These are phyloP conservation scores for Trichosporon faecale DNA, from an alignment of 1,284 basidiomycete genomes.

Conservation along the genomic window DNA sequence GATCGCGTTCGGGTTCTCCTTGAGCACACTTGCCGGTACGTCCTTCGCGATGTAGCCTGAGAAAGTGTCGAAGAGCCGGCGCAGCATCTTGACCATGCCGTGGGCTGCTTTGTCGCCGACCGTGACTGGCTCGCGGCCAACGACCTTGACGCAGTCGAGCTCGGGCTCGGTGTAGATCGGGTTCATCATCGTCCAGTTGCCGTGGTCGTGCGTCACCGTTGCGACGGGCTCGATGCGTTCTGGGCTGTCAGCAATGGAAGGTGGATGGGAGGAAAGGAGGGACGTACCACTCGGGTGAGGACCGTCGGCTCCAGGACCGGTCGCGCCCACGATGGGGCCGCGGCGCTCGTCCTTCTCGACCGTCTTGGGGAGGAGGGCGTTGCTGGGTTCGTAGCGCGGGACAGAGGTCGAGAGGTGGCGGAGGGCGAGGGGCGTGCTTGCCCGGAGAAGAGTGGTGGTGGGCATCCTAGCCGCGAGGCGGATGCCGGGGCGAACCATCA, in stretches of 20 bases:
- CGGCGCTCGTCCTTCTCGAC: neutral
- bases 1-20: conserved; percentile 49
- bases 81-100: conserved; percentile 58
- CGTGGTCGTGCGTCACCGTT: conserved; percentile 20
- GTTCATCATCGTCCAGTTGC: conserved; percentile 49
- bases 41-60: conserved; percentile 70
- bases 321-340: neutral
- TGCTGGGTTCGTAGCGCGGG: neutral
- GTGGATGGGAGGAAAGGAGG: neutral
- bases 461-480: neutral
- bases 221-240: conserved; percentile 13
- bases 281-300: conserved; percentile 3
- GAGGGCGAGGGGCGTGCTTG: neutral
- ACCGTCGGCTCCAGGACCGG: neutral
- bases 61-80: conserved; percentile 66
- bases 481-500: conserved; percentile 3
- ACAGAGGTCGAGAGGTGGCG: neutral
- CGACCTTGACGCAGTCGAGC: conserved; percentile 59
- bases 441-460: neutral
- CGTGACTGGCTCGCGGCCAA: conserved; percentile 65
- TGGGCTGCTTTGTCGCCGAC: conserved; percentile 70
- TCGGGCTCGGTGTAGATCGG: conserved; percentile 51
- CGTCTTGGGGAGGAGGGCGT: neutral
- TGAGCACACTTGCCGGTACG: conserved; percentile 38
- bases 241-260: neutral